Base-by-base conservation (phyloP, 768 basidiomycete species). In the Boletus sp. region DNA sequence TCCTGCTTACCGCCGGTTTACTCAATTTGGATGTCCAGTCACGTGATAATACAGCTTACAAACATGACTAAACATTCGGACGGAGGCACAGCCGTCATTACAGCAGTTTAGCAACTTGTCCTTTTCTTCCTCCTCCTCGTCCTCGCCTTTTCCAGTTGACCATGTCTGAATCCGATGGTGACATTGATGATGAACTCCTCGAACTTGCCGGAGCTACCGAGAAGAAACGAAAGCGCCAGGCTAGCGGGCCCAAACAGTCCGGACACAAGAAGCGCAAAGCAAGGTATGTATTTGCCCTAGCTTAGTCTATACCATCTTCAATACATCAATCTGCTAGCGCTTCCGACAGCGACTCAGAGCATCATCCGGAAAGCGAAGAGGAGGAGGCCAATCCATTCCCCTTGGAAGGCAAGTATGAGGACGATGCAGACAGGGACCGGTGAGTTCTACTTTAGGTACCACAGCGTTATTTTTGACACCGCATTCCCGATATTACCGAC, bases 361-460 rank as follows among this genome's bases (percentile, higher is more conserved):
- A 78, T 40, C 80, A 73, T 20, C 79, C 80, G 11, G 88, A 90
- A 64, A 87, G 83, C 57, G 89, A 90, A 63, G 79, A 77, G 50
- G 81, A 80, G 32, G 79, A 78, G 5, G 68, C 71, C 12, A 87
- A 92, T 62, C 86, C 86, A 4, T 98, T 92, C 69, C 95, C 94
- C 0, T 75, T 97, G 12, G 96, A 98, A 65, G 94, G 92, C 49
- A 92, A 92, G 72, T 98, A 91, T 68, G 82, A 81, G 56, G 87
- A 97, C 66, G 92, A 93, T 64, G 80, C 77, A 12, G 96, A 98
- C 72, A 83, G 89, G 65, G 81, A 87, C 61, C 76, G 79, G 96
- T 96, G 76, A 76, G 89, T 77, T 54, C 58, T 39, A 54, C 61
- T 54, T 64, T 61, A 65, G 66, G 64, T 62, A 66, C 59, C 48